Conservation (phyloP, 2,329 filamentous ascomycete species). For the Xylaria sp. region DNA sequence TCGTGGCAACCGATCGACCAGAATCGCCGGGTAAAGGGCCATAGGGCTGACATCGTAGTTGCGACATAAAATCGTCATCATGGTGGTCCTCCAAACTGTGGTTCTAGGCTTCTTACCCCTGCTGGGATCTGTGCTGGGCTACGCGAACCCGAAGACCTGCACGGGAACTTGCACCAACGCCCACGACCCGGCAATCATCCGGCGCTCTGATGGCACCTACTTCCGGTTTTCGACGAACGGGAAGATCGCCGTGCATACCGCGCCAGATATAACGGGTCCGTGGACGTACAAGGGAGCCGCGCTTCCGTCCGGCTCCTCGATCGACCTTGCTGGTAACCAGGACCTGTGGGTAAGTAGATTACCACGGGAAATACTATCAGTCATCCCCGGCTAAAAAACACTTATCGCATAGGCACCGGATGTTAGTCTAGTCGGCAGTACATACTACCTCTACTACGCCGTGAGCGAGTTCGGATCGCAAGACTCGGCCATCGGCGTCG, state of each 20-base stretch:
- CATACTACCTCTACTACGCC: conserved; percentile 74
- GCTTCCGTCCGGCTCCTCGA: conserved; percentile 51
- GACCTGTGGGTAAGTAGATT: conserved; percentile 53
- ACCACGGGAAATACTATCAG: background rate
- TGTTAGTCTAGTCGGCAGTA: conserved; percentile 63
- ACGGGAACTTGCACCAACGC: conserved; percentile 53
- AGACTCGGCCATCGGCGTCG: conserved; percentile 68
- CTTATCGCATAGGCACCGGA: conserved; percentile 66
- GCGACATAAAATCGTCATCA: conserved; percentile 3
- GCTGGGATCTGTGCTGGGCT: conserved; percentile 41
- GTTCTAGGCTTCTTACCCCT: conserved; percentile 41
- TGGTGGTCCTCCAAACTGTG: conserved; percentile 19
- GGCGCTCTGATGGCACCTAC: conserved; percentile 55
- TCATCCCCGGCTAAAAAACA: background rate
- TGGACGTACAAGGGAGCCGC: conserved; percentile 55
- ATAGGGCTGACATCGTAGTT: background rate
- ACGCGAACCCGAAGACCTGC: conserved; percentile 52
- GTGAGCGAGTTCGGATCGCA: conserved; percentile 72
- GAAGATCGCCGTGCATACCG: conserved; percentile 53
- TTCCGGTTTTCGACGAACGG: conserved; percentile 56
- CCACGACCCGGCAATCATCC: conserved; percentile 56
- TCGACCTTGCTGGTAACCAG: conserved; percentile 49
- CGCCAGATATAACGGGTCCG: conserved; percentile 52
- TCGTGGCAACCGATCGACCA: conserved; percentile 5
- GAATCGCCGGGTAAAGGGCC: background rate